phyloP scores from a whole-genome alignment of 805 yeast genomes.

The Brettanomyces anomalus region DNA sequence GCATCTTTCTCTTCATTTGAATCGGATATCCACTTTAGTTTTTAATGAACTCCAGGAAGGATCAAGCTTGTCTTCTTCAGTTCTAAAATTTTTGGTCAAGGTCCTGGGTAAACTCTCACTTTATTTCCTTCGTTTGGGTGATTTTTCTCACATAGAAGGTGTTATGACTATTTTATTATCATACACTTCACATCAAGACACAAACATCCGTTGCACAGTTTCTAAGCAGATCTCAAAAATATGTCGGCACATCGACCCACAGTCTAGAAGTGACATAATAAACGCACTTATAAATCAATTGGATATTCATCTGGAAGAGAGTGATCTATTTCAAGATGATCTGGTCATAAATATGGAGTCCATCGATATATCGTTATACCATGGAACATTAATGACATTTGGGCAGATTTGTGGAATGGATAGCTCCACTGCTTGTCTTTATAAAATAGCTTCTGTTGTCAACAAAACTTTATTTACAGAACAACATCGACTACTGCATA shows the following conservation, averaged over 20 bases:
- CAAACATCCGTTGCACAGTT: constrained; percentile 50
- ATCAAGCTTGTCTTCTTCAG: constrained; percentile 1
- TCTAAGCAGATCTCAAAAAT: constrained; percentile 60
- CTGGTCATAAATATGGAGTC: constrained; percentile 21
- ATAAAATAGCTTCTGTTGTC: constrained; percentile 29
- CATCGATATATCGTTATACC: constrained; percentile 37
- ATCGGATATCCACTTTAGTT: constrained; percentile 11
- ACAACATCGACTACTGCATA: constrained; percentile 40
- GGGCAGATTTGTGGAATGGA: constrained; percentile 35
- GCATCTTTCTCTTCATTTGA: constrained; percentile 3
- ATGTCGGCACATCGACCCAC: constrained; percentile 15
- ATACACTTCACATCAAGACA: constrained; percentile 38
- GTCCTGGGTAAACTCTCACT: constrained; percentile 33
- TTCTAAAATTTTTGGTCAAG: constrained; percentile 20
- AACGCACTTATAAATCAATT: not conserved
- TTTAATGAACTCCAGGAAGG: constrained; percentile 8
- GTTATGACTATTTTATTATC: constrained; percentile 40
- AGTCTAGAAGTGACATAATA: not conserved
- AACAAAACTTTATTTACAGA: constrained; percentile 45
- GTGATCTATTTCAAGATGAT: not conserved
- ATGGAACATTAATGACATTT: constrained; percentile 47
- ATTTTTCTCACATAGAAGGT: constrained; percentile 34
- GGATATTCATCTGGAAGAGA: not conserved
- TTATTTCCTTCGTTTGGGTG: constrained; percentile 13
- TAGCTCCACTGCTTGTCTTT: constrained; percentile 10